Evolutionary conservation across 768 basidiomycete species (phyloP).

Genomic region (Mycena galericulata): DNA sequence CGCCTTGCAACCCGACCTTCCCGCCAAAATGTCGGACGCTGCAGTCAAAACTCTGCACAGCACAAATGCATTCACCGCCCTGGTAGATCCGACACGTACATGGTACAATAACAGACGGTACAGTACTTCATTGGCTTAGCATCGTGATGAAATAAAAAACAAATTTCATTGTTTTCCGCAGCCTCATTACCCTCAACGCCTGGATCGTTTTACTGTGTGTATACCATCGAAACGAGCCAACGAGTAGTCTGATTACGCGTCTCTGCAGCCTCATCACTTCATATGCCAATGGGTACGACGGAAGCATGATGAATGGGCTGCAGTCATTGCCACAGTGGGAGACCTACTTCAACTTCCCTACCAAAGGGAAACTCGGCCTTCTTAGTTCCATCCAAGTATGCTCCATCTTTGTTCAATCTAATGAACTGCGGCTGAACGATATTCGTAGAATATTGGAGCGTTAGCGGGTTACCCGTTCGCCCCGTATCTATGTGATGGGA

Average conservation of each 20-base stretch:
- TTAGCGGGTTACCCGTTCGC: conserved; percentile 77
- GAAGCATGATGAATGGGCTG: conserved; percentile 84
- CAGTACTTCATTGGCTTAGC: conserved; percentile 23
- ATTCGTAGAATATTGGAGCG: conserved; percentile 73
- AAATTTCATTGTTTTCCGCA: conserved; percentile 34
- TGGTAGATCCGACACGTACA: conserved; percentile 72
- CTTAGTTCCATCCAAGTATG: conserved; percentile 79
- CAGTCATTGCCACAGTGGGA: conserved; percentile 77
- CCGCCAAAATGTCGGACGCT: no score
- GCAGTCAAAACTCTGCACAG: no score
- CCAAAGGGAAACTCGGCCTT: conserved; percentile 69
- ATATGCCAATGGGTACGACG: conserved; percentile 81
- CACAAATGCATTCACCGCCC: conserved; percentile 64
- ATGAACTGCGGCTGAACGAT: not conserved
- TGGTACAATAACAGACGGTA: conserved; percentile 86
- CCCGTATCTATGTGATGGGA: conserved; percentile 77
- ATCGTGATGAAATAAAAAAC: no score
- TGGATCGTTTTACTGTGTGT: conserved; percentile 78
- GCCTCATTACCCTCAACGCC: conserved; percentile 70
- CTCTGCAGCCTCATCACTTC: conserved; percentile 45
- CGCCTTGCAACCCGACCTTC: no score
- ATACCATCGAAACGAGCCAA: conserved; percentile 20
- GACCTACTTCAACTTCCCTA: conserved; percentile 68
- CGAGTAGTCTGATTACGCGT: not conserved
- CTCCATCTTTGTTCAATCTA: conserved; percentile 9